Evolutionary conservation across 768 basidiomycete genomes (phyloP).

Genomic region (Brasilioporus rufonigricans): DNA sequence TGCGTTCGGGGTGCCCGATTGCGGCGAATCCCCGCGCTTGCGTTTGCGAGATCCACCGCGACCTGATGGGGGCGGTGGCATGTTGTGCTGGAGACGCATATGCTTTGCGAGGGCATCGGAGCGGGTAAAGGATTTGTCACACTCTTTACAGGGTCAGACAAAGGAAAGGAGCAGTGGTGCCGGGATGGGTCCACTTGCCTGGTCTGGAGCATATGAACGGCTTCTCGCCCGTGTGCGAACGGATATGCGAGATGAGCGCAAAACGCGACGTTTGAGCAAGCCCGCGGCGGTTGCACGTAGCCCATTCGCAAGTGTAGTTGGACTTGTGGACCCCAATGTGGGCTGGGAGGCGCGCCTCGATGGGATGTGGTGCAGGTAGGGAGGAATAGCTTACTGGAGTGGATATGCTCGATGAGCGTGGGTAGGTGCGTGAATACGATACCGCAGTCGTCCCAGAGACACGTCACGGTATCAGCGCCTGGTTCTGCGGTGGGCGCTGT

Average conservation of each 20-base stretch:
- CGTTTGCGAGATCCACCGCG: constrained; percentile 71
- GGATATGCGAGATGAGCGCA: constrained; percentile 85
- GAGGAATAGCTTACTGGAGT: constrained; percentile 54
- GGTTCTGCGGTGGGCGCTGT: constrained; percentile 18
- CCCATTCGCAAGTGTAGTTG: constrained; percentile 89
- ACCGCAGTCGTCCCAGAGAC: constrained; percentile 84
- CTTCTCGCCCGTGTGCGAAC: constrained; percentile 93
- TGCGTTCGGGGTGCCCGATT: constrained; percentile 15
- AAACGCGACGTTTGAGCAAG: constrained; percentile 86
- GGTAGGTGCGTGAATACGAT: constrained; percentile 68
- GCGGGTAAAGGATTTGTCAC: constrained; percentile 93
- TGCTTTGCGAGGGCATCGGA: constrained; percentile 93
- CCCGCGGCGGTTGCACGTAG: constrained; percentile 74
- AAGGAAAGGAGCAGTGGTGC: not conserved
- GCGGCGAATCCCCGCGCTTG: constrained; percentile 49
- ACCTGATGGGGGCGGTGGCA: constrained; percentile 68
- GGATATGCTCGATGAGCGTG: constrained; percentile 80
- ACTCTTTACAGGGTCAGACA: constrained; percentile 51
- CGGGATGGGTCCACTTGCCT: constrained; percentile 46
- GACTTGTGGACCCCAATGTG: constrained; percentile 85
- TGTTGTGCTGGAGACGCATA: constrained; percentile 84
- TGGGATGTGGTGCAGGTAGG: too few relatives aligned
- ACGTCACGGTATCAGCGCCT: constrained; percentile 61
- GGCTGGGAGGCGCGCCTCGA: constrained; percentile 38
- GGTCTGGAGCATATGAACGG: constrained; percentile 82